Conservation (phyloP, 1,139 yeast genomes). For the Blastobotrys niveus region DNA sequence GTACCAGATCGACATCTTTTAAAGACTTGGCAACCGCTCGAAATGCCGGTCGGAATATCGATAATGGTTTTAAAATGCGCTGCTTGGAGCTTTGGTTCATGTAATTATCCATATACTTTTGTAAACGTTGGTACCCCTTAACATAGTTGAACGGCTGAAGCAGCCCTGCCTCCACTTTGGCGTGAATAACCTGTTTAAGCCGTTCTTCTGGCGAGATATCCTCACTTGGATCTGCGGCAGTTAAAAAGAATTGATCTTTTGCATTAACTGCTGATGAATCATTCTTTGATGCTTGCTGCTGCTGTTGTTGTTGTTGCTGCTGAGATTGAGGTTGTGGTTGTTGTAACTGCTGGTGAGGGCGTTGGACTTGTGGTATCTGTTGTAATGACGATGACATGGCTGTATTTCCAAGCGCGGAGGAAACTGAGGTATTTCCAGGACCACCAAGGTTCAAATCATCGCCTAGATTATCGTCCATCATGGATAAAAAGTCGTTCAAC, state of each 20-base stretch:
- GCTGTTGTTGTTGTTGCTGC: slow-evolving; percentile 6
- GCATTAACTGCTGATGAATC: slow-evolving; percentile 52
- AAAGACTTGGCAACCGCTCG: slow-evolving; percentile 87
- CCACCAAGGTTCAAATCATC: not conserved
- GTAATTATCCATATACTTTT: slow-evolving; percentile 86
- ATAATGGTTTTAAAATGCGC: slow-evolving; percentile 80
- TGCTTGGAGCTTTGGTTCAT: slow-evolving; percentile 83
- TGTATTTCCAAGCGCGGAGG: no score
- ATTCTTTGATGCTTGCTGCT: not conserved
- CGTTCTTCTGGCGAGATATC: slow-evolving; percentile 94
- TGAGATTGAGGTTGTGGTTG: not conserved
- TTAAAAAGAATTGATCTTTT: slow-evolving; percentile 84
- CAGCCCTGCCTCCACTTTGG: slow-evolving; percentile 90
- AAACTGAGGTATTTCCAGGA: no score
- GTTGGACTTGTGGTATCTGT: not conserved
- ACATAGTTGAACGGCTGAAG: slow-evolving; percentile 92
- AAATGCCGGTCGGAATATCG: slow-evolving; percentile 88
- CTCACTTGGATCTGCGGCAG: slow-evolving; percentile 96
- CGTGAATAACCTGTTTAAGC: slow-evolving; percentile 89
- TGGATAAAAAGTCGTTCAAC: slow-evolving; percentile 78
- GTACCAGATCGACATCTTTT: slow-evolving; percentile 83
- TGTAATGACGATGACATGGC: not conserved
- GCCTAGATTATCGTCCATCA: slow-evolving; percentile 65
- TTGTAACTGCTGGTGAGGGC: not conserved
- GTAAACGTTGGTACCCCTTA: slow-evolving; percentile 85